Base-by-base conservation (phyloP, 345 rosid genomes). In the Punica granatum region DNA sequence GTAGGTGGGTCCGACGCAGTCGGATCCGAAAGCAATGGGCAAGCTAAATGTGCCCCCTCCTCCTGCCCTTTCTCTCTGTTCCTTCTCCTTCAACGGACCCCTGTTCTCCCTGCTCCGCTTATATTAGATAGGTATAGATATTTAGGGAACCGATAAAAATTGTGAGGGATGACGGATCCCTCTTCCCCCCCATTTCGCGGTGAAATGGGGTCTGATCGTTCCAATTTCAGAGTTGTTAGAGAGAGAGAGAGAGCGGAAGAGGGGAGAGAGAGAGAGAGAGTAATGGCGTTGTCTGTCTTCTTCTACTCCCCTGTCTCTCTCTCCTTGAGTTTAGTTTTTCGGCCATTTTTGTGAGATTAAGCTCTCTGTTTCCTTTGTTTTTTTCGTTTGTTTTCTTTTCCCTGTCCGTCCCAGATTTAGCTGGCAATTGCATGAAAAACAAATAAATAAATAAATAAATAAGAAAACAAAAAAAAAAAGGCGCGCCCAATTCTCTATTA, bases 1-100 rank as follows among this genome's bases (percentile, higher is more conserved):
- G 72, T 12, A 31, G 72, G 68, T 63, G 71, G 80, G 72, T 44
- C 84, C 80, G 78, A 74, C 71, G 43, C 72, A 68, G 72, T 56
- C 76, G 81, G 79, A 80, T 73, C 81, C 74, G 56, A 69, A 39
- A 36, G 56, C 67, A 35, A 63, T 4, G 3, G 67, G 43, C 18
- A 9, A 33, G 58, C 19, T 6, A 3, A 36, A n/a, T 59, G 25
- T 60, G 65, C 25, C 60, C 42, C 30, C 33, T 41, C 7, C 56
- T 31, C 59, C 39, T 14, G 28, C 4, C 33, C 8, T 25, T 9
- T 21, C 3, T 7, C 21, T 28, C 31, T 37, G 4, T 60, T 10
- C 0, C 58, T 41, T 32, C 43, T 32, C 16, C 51, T 34, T 46
- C 58, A 56, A 56, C 60, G 60, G 42, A 26, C 26, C 34, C 33